A percentile compares a stretch with the other conserved stretches of the same genome.
phyloP scores from a whole-genome alignment of 2,329 filamentous ascomycete genomes.

The Cryphonectria parasitica region DNA sequence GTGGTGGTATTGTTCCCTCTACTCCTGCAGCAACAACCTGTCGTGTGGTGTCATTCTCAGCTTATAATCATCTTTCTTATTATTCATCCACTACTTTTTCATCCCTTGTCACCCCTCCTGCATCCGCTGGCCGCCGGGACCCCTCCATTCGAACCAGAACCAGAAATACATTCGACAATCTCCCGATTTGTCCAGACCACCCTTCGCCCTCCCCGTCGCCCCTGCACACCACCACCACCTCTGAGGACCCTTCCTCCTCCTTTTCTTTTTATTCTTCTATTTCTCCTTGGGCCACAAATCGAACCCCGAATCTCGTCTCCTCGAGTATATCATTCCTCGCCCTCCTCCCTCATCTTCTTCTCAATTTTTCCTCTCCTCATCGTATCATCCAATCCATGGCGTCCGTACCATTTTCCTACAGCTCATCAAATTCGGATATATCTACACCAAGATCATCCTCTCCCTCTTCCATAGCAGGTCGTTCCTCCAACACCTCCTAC shows the following conservation, averaged over 20 bases:
- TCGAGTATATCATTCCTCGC: constrained; percentile 23
- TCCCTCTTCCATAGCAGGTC: constrained; percentile 53
- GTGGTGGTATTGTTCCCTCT: background rate
- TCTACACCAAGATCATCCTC: constrained; percentile 59
- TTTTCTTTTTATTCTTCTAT: constrained; percentile 7
- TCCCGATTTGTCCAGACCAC: constrained; percentile 25
- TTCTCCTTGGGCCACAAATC: constrained; percentile 13
- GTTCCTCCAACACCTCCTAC: constrained; percentile 55
- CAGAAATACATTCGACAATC: constrained; percentile 10
- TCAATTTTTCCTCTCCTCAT: constrained; percentile 28
- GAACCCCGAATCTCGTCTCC: constrained; percentile 22
- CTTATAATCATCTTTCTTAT: constrained; percentile 5
- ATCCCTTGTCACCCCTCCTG: constrained; percentile 20
- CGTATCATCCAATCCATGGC: constrained; percentile 45
- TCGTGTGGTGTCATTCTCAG: constrained; percentile 23
- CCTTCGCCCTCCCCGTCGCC: constrained; percentile 19
- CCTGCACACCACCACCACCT: constrained; percentile 16
- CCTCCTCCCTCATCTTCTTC: constrained; percentile 30
- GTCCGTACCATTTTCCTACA: constrained; percentile 50
- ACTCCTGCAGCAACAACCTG: constrained; percentile 19
- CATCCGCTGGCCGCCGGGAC: constrained; percentile 13
- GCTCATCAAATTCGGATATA: constrained; percentile 52
- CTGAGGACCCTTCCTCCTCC: constrained; percentile 12
- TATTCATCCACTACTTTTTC: constrained; percentile 13
- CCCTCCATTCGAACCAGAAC: background rate